Base-by-base conservation (phyloP, 768 basidiomycete genomes). In the Cantharellus cinnabarinus region DNA sequence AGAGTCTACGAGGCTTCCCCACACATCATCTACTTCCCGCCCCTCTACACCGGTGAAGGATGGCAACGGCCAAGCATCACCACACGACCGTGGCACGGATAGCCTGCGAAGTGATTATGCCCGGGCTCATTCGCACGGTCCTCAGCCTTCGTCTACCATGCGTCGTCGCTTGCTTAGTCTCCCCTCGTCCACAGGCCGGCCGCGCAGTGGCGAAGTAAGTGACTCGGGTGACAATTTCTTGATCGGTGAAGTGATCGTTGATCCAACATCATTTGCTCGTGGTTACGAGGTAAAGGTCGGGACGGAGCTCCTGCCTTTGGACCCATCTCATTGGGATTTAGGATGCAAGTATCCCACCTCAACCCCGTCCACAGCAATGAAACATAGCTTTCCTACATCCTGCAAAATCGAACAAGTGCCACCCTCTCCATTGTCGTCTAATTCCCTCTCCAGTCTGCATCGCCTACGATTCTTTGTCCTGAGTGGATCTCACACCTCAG, bases 361-460 rank as follows among this genome's bases (percentile, higher is more conserved):
- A 62, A 15, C 37, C 59, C 59, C 60, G 3, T 56, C 64, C n/a
- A 29, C 20, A 29, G 64, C 66, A n/a, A 63, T 63, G 20, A 65
- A 63, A 39, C 5, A 3, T 37, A 71, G 63, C 41, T 75, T 81
- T 38, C 86, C 80, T 14, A 71, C 50, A 86, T 62, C 67, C 68
- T 37, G 77, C 78, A 60, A 74, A 75, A 3, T 72, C 91, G 10
- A 77, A 86, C 66, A 84, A 83, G 0, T 94, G 58, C 89, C 93
- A 0, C 79, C 82, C 2, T 90, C 89, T 29, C 79, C 89, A 5
- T 71, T 88, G 60, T 64, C 70, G 59, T 71, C 70, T 20, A 69
- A 64, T 44, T 86, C 85, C 64, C 85, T 88, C 29, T 82, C 85
- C 42, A 75, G 75, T 2, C 77, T 89, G 51, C 89, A 95, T 69